Evolutionary conservation across 768 basidiomycete genomes (phyloP).

Genomic region (Coprinellus micaceus): DNA sequence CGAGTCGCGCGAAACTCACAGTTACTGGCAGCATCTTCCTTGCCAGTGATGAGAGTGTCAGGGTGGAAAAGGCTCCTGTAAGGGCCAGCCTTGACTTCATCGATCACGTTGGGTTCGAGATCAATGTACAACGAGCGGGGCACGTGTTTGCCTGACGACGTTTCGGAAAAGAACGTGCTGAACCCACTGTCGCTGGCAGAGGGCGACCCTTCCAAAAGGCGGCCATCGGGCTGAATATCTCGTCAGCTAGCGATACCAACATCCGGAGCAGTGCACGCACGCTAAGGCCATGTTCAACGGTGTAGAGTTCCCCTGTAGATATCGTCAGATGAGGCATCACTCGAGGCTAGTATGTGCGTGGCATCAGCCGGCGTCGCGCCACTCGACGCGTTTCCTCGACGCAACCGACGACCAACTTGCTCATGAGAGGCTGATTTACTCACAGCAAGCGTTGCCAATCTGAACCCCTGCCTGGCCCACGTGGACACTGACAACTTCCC

Average conservation of each 20-base stretch:
- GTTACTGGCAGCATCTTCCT: slow-evolving; percentile 99
- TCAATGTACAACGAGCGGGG: slow-evolving; percentile 96
- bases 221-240: slow-evolving; percentile 78
- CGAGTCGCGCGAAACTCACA: slow-evolving; percentile 49
- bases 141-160: slow-evolving; percentile 90
- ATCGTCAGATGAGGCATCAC: slow-evolving; percentile 38
- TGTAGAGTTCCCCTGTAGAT: slow-evolving; percentile 89
- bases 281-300: slow-evolving; percentile 93
- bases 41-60: slow-evolving; percentile 93
- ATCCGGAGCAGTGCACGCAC: slow-evolving; percentile 44
- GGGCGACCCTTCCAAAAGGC: slow-evolving; percentile 68
- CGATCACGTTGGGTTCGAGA: slow-evolving; percentile 91
- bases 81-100: slow-evolving; percentile 89
- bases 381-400: slow-evolving; percentile 31
- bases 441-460: slow-evolving; percentile 95
- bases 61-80: slow-evolving; percentile 97
- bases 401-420: slow-evolving; percentile 11
- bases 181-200: slow-evolving; percentile 80
- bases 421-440: slow-evolving; percentile 31
- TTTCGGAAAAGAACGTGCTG: slow-evolving; percentile 97
- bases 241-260: slow-evolving; percentile 13
- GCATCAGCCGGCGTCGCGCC: slow-evolving; percentile 15
- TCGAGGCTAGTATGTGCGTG: slow-evolving; percentile 21
- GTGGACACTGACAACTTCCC: slow-evolving; percentile 94
- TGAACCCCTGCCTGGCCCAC: slow-evolving; percentile 97